These are phyloP conservation scores for Skeletonema marinoi DNA, from an alignment of 108 stramenopile genomes.

Conservation along the genomic window DNA sequence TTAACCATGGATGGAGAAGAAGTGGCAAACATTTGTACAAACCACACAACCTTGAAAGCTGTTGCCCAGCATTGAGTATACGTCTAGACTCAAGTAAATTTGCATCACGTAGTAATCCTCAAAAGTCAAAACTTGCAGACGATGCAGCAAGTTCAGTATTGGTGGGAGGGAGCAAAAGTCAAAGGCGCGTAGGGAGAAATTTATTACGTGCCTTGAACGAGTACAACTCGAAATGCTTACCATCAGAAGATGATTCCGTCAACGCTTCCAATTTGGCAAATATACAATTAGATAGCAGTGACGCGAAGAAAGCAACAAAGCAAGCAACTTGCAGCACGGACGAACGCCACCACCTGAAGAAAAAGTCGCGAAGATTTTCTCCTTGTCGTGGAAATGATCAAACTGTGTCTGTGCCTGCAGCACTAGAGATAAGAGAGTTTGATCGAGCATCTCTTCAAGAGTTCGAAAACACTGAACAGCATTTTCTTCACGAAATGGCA, in stretches of 20 bases:
- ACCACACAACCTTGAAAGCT: slow-evolving; percentile 78
- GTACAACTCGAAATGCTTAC: slow-evolving; percentile 27
- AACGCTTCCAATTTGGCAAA: slow-evolving; percentile 13
- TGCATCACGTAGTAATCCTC: background rate
- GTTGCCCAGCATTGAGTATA: slow-evolving; percentile 83
- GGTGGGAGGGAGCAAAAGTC: slow-evolving; percentile 61
- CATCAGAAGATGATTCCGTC: background rate
- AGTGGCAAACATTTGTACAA: slow-evolving; percentile 81
- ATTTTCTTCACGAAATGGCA: slow-evolving; percentile 17
- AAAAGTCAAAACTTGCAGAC: background rate
- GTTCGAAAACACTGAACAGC: slow-evolving; percentile 4
- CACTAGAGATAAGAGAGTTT: background rate
- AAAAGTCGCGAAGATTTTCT: slow-evolving; percentile 1
- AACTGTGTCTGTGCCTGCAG: background rate
- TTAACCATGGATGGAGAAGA: slow-evolving; percentile 83
- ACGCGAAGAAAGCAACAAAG: slow-evolving; percentile 3
- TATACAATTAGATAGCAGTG: slow-evolving; percentile 2
- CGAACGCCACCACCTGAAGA: background rate
- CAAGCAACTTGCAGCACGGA: background rate
- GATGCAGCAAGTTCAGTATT: slow-evolving; percentile 19
- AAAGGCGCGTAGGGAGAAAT: slow-evolving; percentile 57
- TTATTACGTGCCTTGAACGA: slow-evolving; percentile 43
- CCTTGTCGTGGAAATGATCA: background rate
- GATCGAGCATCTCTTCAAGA: background rate
- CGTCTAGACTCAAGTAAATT: slow-evolving; percentile 67